These are phyloP conservation scores for Daldinia sp. DNA, from an alignment of 2,329 filamentous ascomycete species.

Conservation along the genomic window DNA sequence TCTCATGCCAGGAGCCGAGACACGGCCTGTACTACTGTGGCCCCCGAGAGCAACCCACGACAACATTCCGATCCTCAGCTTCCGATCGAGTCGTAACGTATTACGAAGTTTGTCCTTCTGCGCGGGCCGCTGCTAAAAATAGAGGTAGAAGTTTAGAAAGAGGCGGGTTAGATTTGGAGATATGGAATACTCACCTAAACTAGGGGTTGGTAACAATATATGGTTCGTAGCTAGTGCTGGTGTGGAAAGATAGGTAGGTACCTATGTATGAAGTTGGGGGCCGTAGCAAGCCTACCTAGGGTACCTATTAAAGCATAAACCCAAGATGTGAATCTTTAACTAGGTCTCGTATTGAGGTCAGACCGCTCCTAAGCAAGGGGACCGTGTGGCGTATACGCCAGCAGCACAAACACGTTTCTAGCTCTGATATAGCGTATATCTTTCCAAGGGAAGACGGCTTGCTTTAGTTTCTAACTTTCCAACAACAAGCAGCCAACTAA, in stretches of 20 bases:
- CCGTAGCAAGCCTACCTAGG: no score
- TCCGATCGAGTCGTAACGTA: conserved; percentile 7
- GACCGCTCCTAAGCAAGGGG: no score
- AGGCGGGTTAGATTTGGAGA: background rate
- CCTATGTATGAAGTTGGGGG: no score
- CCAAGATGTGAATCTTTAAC: no score
- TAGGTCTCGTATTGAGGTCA: no score
- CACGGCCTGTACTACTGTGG: conserved; percentile 9
- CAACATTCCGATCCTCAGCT: conserved; percentile 10
- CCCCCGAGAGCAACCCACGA: conserved; percentile 52
- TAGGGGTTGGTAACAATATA: no score
- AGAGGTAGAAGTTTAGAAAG: background rate
- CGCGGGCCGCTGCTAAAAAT: background rate
- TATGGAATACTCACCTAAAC: background rate
- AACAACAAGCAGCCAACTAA: background rate
- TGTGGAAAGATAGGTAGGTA: background rate
- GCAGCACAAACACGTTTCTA: no score
- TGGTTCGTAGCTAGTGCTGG: background rate
- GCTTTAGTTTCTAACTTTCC: background rate
- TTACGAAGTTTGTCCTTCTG: background rate
- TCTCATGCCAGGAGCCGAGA: conserved; percentile 25
- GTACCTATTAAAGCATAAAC: no score
- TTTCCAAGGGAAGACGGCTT: no score
- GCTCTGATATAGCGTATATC: no score
- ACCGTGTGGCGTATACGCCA: no score